A percentile compares a stretch with the other conserved stretches of the same genome.
These are phyloP conservation scores for Eremochloa ophiuroides DNA, from an alignment of 176 grass and related monocot species.

Conservation along the genomic window DNA sequence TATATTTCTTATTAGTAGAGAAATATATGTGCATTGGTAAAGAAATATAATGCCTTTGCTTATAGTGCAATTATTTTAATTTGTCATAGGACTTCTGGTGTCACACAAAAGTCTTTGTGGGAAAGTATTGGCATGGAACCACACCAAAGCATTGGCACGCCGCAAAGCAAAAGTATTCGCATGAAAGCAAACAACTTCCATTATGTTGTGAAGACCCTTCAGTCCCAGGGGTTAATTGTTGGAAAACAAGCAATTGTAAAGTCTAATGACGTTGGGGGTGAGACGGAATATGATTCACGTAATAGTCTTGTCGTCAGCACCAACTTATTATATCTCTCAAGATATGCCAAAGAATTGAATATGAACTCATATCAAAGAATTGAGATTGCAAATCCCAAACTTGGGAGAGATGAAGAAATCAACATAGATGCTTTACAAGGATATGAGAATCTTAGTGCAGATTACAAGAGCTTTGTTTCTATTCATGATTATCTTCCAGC, in stretches of 20 bases:
- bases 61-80: conserved; percentile 5
- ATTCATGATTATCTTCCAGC: conserved; percentile 73
- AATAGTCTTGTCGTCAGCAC: conserved; percentile 55
- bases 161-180: not conserved
- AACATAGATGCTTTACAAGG: conserved; percentile 30
- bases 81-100: conserved; percentile 62
- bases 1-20: not conserved
- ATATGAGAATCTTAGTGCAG: conserved; percentile 38
- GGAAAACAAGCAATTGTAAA: conserved; percentile 69
- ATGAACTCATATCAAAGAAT: conserved; percentile 86
- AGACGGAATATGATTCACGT: conserved; percentile 32
- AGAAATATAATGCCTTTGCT: not conserved
- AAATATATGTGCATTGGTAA: not conserved
- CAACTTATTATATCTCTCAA: conserved; percentile 66
- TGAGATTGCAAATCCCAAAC: conserved; percentile 71
- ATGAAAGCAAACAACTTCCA: conserved; percentile 66
- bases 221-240: conserved; percentile 62
- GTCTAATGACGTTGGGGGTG: conserved; percentile 47
- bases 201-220: conserved; percentile 73
- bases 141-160: conserved; percentile 21
- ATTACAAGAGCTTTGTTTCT: conserved; percentile 46
- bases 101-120: conserved; percentile 65
- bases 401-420: conserved; percentile 32
- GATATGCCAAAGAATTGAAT: conserved; percentile 76
- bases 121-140: conserved; percentile 32